These are phyloP conservation scores for Cnidoscolus chayamansa DNA, from an alignment of 441 rosid genomes.

Conservation along the genomic window DNA sequence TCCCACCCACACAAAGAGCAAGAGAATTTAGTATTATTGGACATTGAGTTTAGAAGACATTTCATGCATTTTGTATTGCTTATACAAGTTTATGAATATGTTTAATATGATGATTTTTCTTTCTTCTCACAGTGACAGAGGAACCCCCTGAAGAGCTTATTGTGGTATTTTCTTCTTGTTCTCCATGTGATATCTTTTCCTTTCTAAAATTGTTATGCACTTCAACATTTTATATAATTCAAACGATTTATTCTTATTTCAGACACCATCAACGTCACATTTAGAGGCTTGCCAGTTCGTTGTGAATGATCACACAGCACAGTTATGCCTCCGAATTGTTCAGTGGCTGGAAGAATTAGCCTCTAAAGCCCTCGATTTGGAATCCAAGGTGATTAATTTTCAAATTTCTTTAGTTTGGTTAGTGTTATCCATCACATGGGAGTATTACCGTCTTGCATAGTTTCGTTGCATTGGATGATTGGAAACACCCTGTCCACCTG, in stretches of 20 bases:
- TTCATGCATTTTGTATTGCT: background rate
- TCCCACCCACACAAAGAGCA: background rate
- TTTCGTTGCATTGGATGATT: background rate
- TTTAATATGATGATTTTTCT: constrained; percentile 18
- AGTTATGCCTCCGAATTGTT: constrained; percentile 88
- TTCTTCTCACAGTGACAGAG: constrained; percentile 69
- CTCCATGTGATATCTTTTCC: background rate
- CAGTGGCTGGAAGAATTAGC: constrained; percentile 97
- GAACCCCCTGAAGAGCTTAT: constrained; percentile 63
- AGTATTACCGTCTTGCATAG: background rate
- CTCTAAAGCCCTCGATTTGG: constrained; percentile 90
- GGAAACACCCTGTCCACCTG: background rate
- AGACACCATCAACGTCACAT: constrained; percentile 96
- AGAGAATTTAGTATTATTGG: background rate
- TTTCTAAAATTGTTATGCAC: background rate
- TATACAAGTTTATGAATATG: background rate
- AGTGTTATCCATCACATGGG: constrained; percentile 2
- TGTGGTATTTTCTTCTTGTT: constrained; percentile 42
- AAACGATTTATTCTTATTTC: constrained; percentile 23
- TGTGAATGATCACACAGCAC: constrained; percentile 82
- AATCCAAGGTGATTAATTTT: constrained; percentile 65
- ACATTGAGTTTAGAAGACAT: background rate
- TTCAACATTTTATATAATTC: constrained; percentile 10
- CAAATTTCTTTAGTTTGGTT: constrained; percentile 11
- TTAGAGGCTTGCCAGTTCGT: constrained; percentile 91